Conservation (phyloP, 768 basidiomycete species). For the Steccherinum ochraceum region DNA sequence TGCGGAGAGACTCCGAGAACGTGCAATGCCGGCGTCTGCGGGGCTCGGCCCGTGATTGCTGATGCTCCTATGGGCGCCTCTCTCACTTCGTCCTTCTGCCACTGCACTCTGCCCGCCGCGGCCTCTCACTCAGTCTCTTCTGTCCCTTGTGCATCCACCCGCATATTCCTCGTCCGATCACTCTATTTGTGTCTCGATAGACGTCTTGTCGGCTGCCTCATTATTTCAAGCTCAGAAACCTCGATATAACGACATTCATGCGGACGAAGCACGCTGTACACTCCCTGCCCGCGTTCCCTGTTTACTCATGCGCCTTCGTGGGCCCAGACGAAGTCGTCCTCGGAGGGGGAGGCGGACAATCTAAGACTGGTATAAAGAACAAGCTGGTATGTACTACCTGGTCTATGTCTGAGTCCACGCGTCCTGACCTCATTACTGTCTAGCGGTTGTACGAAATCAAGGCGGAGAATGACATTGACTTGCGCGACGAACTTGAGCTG, state of each 20-base stretch:
- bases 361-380: slow-evolving; percentile 88
- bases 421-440: no score
- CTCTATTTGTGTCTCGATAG: no score
- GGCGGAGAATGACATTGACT: slow-evolving; percentile 43
- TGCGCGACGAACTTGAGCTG: slow-evolving; percentile 67
- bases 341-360: slow-evolving; percentile 87
- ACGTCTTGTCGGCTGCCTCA: no score
- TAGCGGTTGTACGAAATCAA: slow-evolving; percentile 68
- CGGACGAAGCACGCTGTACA: slow-evolving; percentile 76
- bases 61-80: background rate
- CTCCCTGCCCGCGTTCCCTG: slow-evolving; percentile 75
- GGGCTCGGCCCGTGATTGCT: background rate
- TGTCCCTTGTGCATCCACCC: no score
- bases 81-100: background rate
- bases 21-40: background rate
- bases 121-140: background rate
- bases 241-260: slow-evolving; percentile 35
- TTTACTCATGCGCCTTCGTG: slow-evolving; percentile 82
- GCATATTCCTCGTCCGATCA: no score
- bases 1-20: no score
- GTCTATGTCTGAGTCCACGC: background rate
- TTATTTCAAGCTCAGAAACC: background rate
- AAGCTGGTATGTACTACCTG: slow-evolving; percentile 59
- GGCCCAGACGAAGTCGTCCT: slow-evolving; percentile 66
- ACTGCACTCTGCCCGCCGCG: background rate